Base-by-base conservation (phyloP, 169 alveolate genomes). In the Plasmodium falciparum region DNA sequence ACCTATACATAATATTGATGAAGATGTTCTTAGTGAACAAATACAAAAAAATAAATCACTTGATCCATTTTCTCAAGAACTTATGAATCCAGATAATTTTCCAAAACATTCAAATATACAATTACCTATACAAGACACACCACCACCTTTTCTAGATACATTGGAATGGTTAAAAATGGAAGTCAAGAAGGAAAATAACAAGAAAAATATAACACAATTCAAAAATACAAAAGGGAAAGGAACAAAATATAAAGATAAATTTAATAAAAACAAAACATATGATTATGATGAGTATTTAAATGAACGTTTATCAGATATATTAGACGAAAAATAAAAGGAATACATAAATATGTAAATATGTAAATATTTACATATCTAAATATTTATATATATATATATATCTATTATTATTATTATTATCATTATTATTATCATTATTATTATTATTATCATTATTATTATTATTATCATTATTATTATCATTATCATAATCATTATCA, bases 131-230 rank as follows among this genome's bases (percentile, higher is more conserved):
- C 86, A 71, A 62, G 75, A 83, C 13, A 83, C 91, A 7, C 91
- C 91, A 1, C 91, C 91, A 2, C 91, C 91, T 52, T 83, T 15
- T 62, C 61, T 83, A 12, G 91, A 83, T n/a, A 83, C 91, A 22
- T 49, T 83, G 26, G 91, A 83, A 47, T 83, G 91, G 91, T 50
- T 83, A 58, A 83, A 83, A 70, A 54, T 39, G 74, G 91, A 83
- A 43, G 52, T 83, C 15, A 83, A 83, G 26, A 83, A 83, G 43
- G 91, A 83, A 56, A 69, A 50, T 56, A 24, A 58, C 43, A 58
- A 33, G 3, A 83, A 69, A 29, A 83, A 83, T 50, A 56, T 45
- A 62, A 69, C 58, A 62, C 9, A 73, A 17, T 45, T 24, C 9
- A 49, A 70, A 73, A 17, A 83, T 20, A 58, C 13, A n/a, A 43